Evolutionary conservation across 2,329 filamentous ascomycete genomes (phyloP), one percentile per base, ranked within the genome.

Genomic region (Macrophomina pseudophaseolina): DNA sequence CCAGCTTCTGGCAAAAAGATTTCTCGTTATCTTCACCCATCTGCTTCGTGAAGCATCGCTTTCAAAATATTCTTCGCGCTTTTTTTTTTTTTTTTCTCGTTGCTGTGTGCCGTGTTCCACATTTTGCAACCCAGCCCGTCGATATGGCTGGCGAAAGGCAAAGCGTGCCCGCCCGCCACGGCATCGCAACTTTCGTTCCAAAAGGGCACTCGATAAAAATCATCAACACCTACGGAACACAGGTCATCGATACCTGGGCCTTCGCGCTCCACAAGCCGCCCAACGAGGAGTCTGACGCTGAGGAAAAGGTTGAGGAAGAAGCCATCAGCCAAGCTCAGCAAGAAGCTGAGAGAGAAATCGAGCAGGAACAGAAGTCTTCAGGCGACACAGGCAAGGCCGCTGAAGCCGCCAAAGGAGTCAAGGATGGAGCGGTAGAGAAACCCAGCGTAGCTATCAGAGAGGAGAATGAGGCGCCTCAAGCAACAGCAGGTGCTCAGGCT

Each of bases 151-250:
- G 76, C 40, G 75, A 79, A 65, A 70, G 79, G 3, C 82, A 84
- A 67, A 80, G 78, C 1, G 83, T 84, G 64, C 81, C 81, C 11
- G 82, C 82, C 23, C 77, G 81, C 62, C 81, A 83, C 75, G 82
- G 82, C 69, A 81, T 81, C 7, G 82, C 82, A 11, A 84, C 82
- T 1, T 84, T 83, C 66, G 82, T 84, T 66, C 82, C 82, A 4
- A 76, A 79, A 28, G 82, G 81, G 23, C 76, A 81, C 65, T 79
- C 77, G 2, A 82, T 84, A 73, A 84, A 83, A 71, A 81, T 84
- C 49, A 78, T 84, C 66, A 84, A 84, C 66, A 82, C 80, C 0
- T 83, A 82, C 67, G 82, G 82, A n/a, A 80, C 79, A 53, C 82
- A 84, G 72, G 80, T 82, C 9, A 76, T 84, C 30, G 82, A 82